Evolutionary conservation across 805 yeast species (phyloP).

Genomic region (Ogataea angusta): DNA sequence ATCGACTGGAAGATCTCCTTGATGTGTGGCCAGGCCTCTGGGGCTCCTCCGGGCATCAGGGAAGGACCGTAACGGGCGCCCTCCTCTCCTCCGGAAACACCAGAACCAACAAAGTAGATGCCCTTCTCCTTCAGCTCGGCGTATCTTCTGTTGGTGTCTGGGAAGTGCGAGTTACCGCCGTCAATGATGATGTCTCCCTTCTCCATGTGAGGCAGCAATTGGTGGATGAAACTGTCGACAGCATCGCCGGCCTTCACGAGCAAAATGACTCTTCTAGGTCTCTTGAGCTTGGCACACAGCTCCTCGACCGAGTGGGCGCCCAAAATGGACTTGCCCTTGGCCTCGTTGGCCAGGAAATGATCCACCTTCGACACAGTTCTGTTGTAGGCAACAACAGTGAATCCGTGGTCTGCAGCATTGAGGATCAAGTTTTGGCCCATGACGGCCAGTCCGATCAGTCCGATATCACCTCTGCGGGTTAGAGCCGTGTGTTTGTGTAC

Average conservation of each 20-base stretch:
- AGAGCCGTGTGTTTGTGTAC: slow-evolving; percentile 8
- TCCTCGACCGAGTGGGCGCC: slow-evolving; percentile 95
- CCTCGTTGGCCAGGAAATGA: slow-evolving; percentile 88
- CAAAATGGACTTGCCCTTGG: slow-evolving; percentile 93
- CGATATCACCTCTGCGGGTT: slow-evolving; percentile 78
- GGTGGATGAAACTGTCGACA: slow-evolving; percentile 87
- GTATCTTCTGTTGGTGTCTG: slow-evolving; percentile 96
- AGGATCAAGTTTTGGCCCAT: slow-evolving; percentile 98
- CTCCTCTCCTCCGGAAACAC: slow-evolving; percentile 99
- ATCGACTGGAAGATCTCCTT: slow-evolving; percentile 95
- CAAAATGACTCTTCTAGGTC: slow-evolving; percentile 93
- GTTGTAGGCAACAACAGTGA: slow-evolving; percentile 97
- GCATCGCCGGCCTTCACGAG: slow-evolving; percentile 97
- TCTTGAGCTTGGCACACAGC: slow-evolving; percentile 82
- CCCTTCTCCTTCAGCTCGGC: slow-evolving; percentile 86
- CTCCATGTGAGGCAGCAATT: slow-evolving; percentile 86
- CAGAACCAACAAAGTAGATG: slow-evolving; percentile 91
- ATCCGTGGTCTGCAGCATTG: slow-evolving; percentile 98
- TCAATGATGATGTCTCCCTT: slow-evolving; percentile 97
- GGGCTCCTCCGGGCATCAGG: slow-evolving; percentile 98
- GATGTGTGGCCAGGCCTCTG: slow-evolving; percentile 98
- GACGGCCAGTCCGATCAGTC: slow-evolving; percentile 98
- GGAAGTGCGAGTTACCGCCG: slow-evolving; percentile 99
- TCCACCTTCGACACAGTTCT: slow-evolving; percentile 96
- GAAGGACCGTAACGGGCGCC: slow-evolving; percentile 99